Evolutionary conservation across 768 basidiomycete genomes (phyloP), one percentile per base, ranked within the genome.

Genomic region (Phaeolepiota aurea): DNA sequence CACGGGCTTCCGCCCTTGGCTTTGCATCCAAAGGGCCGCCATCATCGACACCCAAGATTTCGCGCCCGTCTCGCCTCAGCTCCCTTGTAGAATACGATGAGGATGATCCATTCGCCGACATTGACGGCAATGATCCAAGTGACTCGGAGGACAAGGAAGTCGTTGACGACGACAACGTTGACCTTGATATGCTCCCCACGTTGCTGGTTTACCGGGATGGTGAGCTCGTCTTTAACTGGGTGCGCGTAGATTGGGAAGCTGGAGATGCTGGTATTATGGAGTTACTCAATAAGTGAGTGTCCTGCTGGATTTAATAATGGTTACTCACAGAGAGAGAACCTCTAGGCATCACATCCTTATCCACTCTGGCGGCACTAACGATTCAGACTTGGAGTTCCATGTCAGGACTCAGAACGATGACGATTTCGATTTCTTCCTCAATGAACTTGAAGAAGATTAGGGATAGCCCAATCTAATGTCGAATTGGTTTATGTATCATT

Each of bases 141-240:
- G 61, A 62, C 0, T 65, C 69, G 1, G 67, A 68, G 1, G 70
- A 72, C 2, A 63, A 64, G 18, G 71, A 68, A 3, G 59, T 58
- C 7, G 62, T 65, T 31, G 68, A 69, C 10, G 81, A 85, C 3
- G 79, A 76, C 38, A 61, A 77, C 20, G 78, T 87, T 31, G 86
- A 88, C 50, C 72, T 79, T 3, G 86, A 88, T 54, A 76, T 88
- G 69, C 67, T 88, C 19, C 86, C 87, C 0, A 87, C 86, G 1
- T 56, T 87, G 53, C 69, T 87, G 10, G 82, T 85, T 3, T 89
- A 89, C 50, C 81, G 78, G 13, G 78, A 75, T 43, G 86, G 87
- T 13, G 77, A 87, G 45, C 74, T 90, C n/a, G 76, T 87, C n/a
- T 75, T 87, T 50, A 86, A 85, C 37, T 90, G 87, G 87, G 82